Evolutionary conservation across 306 rosid species (phyloP).

Genomic region (Arachis hypogaea): DNA sequence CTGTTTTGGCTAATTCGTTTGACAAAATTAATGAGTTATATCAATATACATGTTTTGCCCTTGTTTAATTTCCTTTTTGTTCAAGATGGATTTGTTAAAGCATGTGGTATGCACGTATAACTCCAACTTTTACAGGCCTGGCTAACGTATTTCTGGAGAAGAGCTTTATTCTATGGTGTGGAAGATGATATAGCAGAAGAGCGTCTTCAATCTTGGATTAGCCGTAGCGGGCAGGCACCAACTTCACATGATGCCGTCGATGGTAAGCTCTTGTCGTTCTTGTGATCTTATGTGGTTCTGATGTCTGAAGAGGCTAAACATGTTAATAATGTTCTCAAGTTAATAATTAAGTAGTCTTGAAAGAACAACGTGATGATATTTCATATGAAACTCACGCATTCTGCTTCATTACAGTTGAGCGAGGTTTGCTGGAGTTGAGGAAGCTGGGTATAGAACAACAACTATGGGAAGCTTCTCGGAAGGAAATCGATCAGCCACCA

Average conservation of each 20-base stretch:
- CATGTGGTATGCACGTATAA: background rate
- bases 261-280: slow-evolving; percentile 46
- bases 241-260: slow-evolving; percentile 85
- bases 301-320: background rate
- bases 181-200: slow-evolving; percentile 80
- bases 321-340: background rate
- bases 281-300: background rate
- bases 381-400: background rate
- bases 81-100: background rate
- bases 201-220: slow-evolving; percentile 73
- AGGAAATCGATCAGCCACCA: slow-evolving; percentile 62
- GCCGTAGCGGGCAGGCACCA: slow-evolving; percentile 60
- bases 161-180: slow-evolving; percentile 70
- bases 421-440: slow-evolving; percentile 72
- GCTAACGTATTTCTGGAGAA: slow-evolving; percentile 85
- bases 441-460: slow-evolving; percentile 84
- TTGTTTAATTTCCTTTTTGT: background rate
- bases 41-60: background rate
- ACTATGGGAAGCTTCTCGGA: slow-evolving; percentile 91
- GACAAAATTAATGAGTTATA: background rate
- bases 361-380: slow-evolving; percentile 10
- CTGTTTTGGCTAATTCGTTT: background rate
- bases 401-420: slow-evolving; percentile 63
- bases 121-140: slow-evolving; percentile 59
- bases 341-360: slow-evolving; percentile 7